Evolutionary conservation across 441 rosid species (phyloP).

Genomic region (Aquilaria agallochum): DNA sequence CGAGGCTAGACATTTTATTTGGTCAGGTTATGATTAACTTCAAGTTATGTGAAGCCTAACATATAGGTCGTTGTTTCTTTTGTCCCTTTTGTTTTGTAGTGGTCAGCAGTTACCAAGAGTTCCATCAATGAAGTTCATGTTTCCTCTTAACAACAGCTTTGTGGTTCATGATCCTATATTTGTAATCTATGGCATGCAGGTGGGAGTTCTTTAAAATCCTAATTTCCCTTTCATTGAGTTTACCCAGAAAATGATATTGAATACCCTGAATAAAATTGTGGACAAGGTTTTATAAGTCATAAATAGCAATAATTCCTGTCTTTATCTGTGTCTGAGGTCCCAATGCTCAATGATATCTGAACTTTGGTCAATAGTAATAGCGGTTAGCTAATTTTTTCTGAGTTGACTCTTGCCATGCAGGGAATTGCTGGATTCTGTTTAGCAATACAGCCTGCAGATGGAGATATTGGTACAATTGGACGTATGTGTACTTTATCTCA

Average conservation of each 20-base stretch:
- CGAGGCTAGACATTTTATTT: neutral
- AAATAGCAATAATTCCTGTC: no score
- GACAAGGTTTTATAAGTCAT: no score
- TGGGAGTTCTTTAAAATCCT: slow-evolving; percentile 15
- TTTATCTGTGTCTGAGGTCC: no score
- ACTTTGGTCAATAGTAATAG: no score
- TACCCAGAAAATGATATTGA: no score
- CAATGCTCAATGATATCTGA: no score
- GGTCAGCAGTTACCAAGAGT: slow-evolving; percentile 37
- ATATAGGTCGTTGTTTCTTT: neutral
- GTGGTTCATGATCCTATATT: slow-evolving; percentile 65
- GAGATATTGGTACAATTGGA: slow-evolving; percentile 58
- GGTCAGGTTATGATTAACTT: neutral
- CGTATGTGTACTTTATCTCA: slow-evolving; percentile 27
- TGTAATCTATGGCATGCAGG: slow-evolving; percentile 47
- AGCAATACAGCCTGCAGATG: slow-evolving; percentile 53
- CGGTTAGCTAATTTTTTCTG: no score
- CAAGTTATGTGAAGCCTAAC: neutral
- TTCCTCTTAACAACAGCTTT: slow-evolving; percentile 65
- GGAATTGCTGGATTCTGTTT: slow-evolving; percentile 59
- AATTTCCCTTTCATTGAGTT: neutral
- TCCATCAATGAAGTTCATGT: slow-evolving; percentile 60
- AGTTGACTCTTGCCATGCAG: slow-evolving; percentile 26
- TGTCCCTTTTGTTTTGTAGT: slow-evolving; percentile 17
- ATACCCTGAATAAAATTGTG: no score